Evolutionary conservation across 192 early-diverging fungal species (phyloP), one percentile per base, ranked within the genome.

Genomic region (Fimicolochytrium jonesii): DNA sequence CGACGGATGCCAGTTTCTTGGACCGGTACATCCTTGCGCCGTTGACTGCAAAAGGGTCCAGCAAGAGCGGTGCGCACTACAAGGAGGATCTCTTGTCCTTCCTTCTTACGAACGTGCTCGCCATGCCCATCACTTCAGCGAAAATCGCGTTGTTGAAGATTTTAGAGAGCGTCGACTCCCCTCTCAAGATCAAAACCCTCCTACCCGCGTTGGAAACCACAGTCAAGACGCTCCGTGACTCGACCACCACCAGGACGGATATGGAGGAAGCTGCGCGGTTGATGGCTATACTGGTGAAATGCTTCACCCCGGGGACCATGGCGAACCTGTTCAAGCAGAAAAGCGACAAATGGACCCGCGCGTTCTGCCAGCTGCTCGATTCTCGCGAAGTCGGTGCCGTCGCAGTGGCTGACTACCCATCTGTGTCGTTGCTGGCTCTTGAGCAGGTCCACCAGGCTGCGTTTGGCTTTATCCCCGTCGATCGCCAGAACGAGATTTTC

Each of bases 121-220:
- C 74, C 5, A 62, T 67, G 10, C 59, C 67, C 0, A 43, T 51
- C 29, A 72, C 71, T 22, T 51, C 51, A 39, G 51, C 61, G 1
- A 72, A 80, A 42, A 39, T 41, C 46, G 36, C 32, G 18, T 47
- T 92, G 2, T 50, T 92, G 52, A 46, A 64, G 18, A 56, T 77
- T 0, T 61, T 90, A 33, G 56, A 66, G 13, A 10, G 39, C 6
- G 68, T 90, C 20, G 71, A 84, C 15, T 74, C 80, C 11, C 69
- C 78, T 15, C 61, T 59, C 23, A 89, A 88, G 51, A 63, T 90
- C 29, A 80, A 81, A 53, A 78, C 70, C 17, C 47, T 92, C 39
- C 37, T 73, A 29, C 86, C 83, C 33, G 66, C 90, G 28, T 53
- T 92, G 26, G 81, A 87, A 31, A 44, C 7, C 10, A 61, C 67